Evolutionary conservation across 2,329 filamentous ascomycete species (phyloP).

Genomic region (Stemphylium beticola): DNA sequence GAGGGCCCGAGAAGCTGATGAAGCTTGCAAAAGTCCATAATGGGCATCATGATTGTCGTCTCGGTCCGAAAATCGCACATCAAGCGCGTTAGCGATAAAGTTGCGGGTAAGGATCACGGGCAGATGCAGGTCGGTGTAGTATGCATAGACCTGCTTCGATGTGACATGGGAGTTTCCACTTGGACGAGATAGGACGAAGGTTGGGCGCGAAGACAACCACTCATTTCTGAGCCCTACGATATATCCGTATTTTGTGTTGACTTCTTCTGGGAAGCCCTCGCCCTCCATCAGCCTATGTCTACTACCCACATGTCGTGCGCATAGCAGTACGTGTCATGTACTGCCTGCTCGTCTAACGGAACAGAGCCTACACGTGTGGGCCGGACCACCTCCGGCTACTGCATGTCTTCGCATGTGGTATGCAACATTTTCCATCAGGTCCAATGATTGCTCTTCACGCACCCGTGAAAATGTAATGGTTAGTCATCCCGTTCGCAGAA

Average conservation of each 20-base stretch:
- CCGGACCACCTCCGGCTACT: background rate
- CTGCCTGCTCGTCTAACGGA: background rate
- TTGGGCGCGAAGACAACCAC: background rate
- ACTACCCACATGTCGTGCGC: background rate
- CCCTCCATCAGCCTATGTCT: background rate
- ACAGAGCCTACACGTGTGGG: slow-evolving; percentile 2
- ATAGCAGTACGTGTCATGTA: background rate
- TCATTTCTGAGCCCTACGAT: background rate
- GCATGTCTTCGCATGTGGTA: slow-evolving; percentile 2
- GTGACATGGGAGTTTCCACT: background rate
- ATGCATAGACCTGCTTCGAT: background rate
- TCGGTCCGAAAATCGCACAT: background rate
- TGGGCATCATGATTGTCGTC: background rate
- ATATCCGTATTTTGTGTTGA: background rate
- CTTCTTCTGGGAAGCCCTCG: background rate
- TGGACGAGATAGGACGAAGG: background rate
- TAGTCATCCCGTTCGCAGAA: background rate
- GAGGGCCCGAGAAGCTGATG: background rate
- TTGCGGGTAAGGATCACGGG: background rate
- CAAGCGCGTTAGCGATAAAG: background rate
- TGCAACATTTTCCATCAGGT: background rate
- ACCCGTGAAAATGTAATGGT: background rate
- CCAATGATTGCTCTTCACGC: background rate
- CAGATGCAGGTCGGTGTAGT: slow-evolving; percentile 1
- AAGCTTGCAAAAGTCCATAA: background rate